phyloP scores from a whole-genome alignment of 176 grass and related monocot species.

The Oropetium thomaeum region DNA sequence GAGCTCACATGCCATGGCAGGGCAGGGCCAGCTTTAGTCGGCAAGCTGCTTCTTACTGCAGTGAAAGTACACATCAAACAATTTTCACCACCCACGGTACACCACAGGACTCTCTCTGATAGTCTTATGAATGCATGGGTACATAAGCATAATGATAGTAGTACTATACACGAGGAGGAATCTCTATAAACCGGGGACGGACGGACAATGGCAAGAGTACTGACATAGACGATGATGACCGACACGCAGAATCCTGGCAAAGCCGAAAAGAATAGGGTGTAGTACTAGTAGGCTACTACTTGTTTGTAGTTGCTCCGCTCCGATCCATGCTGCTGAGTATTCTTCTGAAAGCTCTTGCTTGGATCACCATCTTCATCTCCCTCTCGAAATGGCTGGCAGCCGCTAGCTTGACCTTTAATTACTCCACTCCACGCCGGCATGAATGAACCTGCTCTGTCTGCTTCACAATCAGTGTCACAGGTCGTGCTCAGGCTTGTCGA shows the following conservation, averaged over 20 bases:
- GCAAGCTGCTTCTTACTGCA: too few species aligned
- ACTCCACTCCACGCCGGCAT: not conserved
- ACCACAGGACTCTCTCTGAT: not conserved
- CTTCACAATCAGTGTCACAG: not conserved
- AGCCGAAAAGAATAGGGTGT: slow-evolving; percentile 10
- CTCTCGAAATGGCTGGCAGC: not conserved
- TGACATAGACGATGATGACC: not conserved
- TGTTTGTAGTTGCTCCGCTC: too few species aligned
- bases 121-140: not conserved
- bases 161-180: not conserved
- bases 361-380: not conserved
- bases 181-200: not conserved
- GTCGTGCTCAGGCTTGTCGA: slow-evolving; percentile 52
- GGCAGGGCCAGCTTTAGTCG: not conserved
- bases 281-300: too few species aligned
- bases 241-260: slow-evolving; percentile 12
- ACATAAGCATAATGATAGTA: not conserved
- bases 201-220: not conserved
- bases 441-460: too few species aligned
- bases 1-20: slow-evolving; percentile 42
- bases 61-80: too few species aligned
- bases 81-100: not conserved
- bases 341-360: slow-evolving; percentile 16
- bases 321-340: slow-evolving; percentile 14
- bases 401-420: not conserved